Conservation (phyloP, 495 filamentous ascomycete species). For the Cenococcum geophilum region DNA sequence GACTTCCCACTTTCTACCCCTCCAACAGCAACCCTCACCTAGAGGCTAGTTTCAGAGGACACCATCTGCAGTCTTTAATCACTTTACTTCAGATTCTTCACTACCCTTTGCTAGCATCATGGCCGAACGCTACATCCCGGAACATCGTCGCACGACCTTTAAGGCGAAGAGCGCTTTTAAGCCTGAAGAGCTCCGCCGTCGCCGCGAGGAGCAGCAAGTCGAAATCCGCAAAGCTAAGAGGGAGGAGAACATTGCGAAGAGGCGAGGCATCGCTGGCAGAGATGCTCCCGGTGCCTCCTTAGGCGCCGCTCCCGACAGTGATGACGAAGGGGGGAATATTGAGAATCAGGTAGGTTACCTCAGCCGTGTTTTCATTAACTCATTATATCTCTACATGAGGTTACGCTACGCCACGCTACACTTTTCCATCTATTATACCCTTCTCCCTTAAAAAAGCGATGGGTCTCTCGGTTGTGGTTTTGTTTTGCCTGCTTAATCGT, state of each 20-base stretch:
- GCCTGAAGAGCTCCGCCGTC: slow-evolving; percentile 95
- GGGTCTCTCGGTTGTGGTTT: not conserved
- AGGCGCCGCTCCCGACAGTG: slow-evolving; percentile 86
- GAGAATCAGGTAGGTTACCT: slow-evolving; percentile 85
- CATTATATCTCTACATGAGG: not conserved
- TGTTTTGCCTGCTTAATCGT: not conserved
- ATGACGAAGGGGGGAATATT: slow-evolving; percentile 89
- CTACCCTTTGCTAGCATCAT: slow-evolving; percentile 49
- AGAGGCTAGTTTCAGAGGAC: not conserved
- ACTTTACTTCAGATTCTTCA: slow-evolving; percentile 19
- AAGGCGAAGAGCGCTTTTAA: slow-evolving; percentile 98
- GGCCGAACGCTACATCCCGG: slow-evolving; percentile 98
- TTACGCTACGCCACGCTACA: slow-evolving; percentile 14
- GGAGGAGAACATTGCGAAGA: slow-evolving; percentile 96
- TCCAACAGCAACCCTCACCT: not conserved
- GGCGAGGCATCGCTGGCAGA: slow-evolving; percentile 82
- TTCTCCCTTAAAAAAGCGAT: not conserved
- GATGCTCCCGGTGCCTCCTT: slow-evolving; percentile 77
- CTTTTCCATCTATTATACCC: not conserved
- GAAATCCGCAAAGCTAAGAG: slow-evolving; percentile 98
- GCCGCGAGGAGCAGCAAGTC: slow-evolving; percentile 97
- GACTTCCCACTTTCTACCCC: slow-evolving; percentile 7
- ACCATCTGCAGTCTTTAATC: slow-evolving; percentile 7
- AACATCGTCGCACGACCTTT: slow-evolving; percentile 97
- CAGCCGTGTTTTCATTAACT: not conserved